Percentiles rank a stretch among this genome's conserved stretches.
phyloP scores from a whole-genome alignment of 2,329 filamentous ascomycete species.

The Cercospora zeina region DNA sequence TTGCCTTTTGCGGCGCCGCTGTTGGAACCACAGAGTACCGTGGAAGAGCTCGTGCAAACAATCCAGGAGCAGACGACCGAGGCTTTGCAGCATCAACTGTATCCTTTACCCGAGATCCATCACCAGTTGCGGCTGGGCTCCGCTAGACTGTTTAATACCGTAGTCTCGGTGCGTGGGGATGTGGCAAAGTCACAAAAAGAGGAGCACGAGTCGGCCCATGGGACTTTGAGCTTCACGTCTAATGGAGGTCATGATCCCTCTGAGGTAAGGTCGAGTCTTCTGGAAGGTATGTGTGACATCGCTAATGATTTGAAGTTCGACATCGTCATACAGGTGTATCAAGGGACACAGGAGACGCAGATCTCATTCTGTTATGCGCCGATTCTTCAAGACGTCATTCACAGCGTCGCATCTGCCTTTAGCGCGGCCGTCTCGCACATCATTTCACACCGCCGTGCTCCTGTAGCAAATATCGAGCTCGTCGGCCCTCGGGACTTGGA shows the following conservation, averaged over 20 bases:
- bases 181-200: no score
- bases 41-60: background rate
- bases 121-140: background rate
- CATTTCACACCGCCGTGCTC: background rate
- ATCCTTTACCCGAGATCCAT: background rate
- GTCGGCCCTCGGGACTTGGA: background rate
- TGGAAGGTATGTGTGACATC: no score
- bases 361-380: background rate
- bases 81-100: background rate
- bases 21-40: background rate
- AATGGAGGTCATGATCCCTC: no score
- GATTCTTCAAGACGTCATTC: background rate
- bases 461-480: background rate
- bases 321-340: background rate
- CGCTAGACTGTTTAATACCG: background rate
- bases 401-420: background rate
- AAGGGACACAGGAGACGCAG: background rate
- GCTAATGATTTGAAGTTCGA: background rate
- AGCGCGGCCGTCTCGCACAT: background rate
- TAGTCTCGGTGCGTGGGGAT: background rate
- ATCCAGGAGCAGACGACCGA: background rate
- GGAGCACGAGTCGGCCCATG: no score
- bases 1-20: background rate
- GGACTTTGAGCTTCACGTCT: no score
- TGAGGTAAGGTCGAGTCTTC: no score